phyloP scores from a whole-genome alignment of 75 land plant species.

The Adiantum capillusveneris region DNA sequence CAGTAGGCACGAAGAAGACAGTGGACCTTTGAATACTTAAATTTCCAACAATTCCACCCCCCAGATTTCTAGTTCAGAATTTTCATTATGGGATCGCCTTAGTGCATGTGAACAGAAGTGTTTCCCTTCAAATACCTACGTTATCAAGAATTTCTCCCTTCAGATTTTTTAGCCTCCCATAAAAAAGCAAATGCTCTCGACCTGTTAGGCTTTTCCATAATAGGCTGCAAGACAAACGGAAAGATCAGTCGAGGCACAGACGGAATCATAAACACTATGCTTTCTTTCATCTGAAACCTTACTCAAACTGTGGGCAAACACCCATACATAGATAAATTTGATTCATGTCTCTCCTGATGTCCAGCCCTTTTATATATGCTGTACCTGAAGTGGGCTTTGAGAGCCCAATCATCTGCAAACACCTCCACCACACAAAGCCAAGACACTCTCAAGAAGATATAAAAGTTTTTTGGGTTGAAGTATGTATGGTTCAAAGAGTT shows the following conservation, averaged over 20 bases:
- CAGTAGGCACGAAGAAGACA: no score
- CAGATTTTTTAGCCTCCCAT: conserved; percentile 40
- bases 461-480: no score
- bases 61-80: conserved; percentile 34
- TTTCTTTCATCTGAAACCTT: conserved; percentile 3
- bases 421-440: no score
- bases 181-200: conserved; percentile 40
- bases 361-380: conserved; percentile 30
- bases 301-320: conserved; percentile 50
- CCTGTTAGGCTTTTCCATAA: conserved; percentile 36
- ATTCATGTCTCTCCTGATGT: conserved; percentile 32
- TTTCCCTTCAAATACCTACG: conserved; percentile 6
- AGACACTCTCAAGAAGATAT: no score
- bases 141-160: conserved; percentile 16
- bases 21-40: no score
- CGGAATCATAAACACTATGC: no score
- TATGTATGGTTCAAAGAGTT: no score
- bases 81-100: no score
- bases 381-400: conserved; percentile 39
- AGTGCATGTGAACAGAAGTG: no score
- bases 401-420: conserved; percentile 50
- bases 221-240: conserved; percentile 16
- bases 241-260: no score
- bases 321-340: conserved; percentile 39
- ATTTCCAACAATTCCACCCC: conserved; percentile 13